A percentile compares a stretch with the other conserved stretches of the same genome.
Conservation (phyloP, 2,329 filamentous ascomycete species). For the Arthrobotrys sphaeroides region DNA sequence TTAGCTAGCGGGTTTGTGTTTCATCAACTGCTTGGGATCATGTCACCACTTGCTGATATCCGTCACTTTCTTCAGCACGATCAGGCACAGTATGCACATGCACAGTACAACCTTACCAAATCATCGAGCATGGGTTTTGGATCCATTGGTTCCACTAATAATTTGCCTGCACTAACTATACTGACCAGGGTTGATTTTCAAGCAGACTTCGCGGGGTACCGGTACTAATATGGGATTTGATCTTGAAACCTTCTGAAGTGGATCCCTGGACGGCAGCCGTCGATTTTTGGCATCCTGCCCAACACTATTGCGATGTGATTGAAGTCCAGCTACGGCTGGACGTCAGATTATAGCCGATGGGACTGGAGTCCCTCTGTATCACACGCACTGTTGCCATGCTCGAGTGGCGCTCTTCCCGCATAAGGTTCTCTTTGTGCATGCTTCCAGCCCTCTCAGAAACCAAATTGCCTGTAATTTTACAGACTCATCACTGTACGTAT, state of each 20-base stretch:
- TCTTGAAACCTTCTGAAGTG: too few relatives aligned
- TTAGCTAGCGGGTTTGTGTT: not conserved
- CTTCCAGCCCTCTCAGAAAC: not conserved
- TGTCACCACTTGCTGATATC: constrained; percentile 1
- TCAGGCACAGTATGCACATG: constrained; percentile 23
- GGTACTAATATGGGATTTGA: too few relatives aligned
- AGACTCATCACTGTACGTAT: not conserved
- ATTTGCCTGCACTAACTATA: not conserved
- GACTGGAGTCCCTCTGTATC: not conserved
- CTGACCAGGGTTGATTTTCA: too few relatives aligned
- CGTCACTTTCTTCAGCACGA: not conserved
- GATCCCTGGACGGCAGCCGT: too few relatives aligned
- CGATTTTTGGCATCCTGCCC: too few relatives aligned
- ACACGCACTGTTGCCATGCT: constrained; percentile 27
- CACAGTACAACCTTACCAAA: not conserved
- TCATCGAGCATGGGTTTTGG: not conserved
- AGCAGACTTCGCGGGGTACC: too few relatives aligned
- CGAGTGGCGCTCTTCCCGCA: constrained; percentile 21
- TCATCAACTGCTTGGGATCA: not conserved
- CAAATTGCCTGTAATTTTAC: constrained; percentile 21
- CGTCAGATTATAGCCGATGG: not conserved
- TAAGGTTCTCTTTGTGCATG: not conserved
- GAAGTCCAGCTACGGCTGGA: not conserved
- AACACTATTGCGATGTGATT: too few relatives aligned
- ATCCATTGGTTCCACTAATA: not conserved